A percentile compares a stretch with the other conserved stretches of the same genome.
Conservation (phyloP, 1,139 yeast species). For the Nadsonia commutata region DNA sequence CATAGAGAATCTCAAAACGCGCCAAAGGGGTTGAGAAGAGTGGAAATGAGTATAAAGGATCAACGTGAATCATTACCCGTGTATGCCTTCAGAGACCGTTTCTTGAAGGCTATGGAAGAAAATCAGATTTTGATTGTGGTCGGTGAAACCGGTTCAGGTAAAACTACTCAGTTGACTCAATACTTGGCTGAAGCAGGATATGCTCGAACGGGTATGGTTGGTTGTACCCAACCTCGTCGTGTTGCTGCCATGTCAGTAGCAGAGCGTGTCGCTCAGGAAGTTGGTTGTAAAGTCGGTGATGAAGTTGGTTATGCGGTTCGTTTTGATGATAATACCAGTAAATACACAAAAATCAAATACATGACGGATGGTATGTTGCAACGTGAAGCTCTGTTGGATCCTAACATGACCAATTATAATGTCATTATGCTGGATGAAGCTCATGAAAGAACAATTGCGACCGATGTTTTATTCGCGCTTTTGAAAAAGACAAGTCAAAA, state of each 20-base stretch:
- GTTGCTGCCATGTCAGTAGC: conserved; percentile 95
- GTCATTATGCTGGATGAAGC: conserved; percentile 91
- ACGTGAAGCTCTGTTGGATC: conserved; percentile 67
- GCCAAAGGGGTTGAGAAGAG: conserved; percentile 15
- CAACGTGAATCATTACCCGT: conserved; percentile 68
- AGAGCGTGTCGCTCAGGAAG: conserved; percentile 73
- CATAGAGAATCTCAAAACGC: conserved; percentile 12
- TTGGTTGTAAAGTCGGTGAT: conserved; percentile 52
- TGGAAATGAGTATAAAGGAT: conserved; percentile 35
- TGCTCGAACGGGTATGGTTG: conserved; percentile 45
- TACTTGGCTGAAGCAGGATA: conserved; percentile 69
- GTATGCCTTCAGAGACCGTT: conserved; percentile 40
- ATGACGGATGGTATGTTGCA: conserved; percentile 95
- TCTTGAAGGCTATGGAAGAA: conserved; percentile 41
- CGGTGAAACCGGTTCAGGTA: conserved; percentile 97
- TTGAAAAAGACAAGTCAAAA: conserved; percentile 54
- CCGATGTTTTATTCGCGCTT: conserved; percentile 81
- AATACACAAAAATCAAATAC: conserved; percentile 58
- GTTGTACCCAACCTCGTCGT: conserved; percentile 90
- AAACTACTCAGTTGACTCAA: conserved; percentile 87
- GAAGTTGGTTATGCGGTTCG: conserved; percentile 82
- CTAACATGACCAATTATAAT: conserved; percentile 55
- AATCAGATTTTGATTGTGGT: conserved; percentile 76
- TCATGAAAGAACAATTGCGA: conserved; percentile 88
- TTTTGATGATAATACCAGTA: conserved; percentile 62